Evolutionary conservation across 257 asterid genomes (phyloP).

Genomic region (Coffea eugenioides): DNA sequence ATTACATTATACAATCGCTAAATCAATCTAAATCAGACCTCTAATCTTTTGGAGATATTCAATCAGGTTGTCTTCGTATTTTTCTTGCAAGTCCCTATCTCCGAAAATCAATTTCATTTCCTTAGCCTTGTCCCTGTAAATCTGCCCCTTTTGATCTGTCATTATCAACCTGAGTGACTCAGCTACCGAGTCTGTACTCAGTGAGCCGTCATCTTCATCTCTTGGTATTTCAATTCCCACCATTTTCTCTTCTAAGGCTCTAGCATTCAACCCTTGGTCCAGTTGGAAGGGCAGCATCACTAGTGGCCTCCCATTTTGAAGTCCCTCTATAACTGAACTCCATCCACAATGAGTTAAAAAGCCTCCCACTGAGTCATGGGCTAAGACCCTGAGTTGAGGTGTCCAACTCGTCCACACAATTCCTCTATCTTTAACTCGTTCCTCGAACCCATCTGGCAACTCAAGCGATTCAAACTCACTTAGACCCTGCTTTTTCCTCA

Average conservation of each 20-base stretch:
- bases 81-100: conserved; percentile 17
- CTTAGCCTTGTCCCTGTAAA: conserved; percentile 13
- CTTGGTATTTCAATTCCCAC: conserved; percentile 17
- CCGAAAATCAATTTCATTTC: conserved; percentile 14
- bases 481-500: background rate
- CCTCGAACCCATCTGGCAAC: conserved; percentile 17
- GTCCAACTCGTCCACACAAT: conserved; percentile 19
- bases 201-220: conserved; percentile 4
- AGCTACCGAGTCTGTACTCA: conserved; percentile 15
- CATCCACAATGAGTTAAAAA: conserved; percentile 29
- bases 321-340: conserved; percentile 11
- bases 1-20: background rate
- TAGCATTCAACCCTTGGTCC: conserved; percentile 18
- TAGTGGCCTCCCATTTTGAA: background rate
- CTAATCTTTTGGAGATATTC: conserved; percentile 1
- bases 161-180: conserved; percentile 17
- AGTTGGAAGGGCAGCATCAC: conserved; percentile 6
- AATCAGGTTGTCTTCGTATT: conserved; percentile 12
- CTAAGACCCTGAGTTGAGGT: conserved; percentile 13
- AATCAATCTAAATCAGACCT: background rate
- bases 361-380: conserved; percentile 18
- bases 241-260: conserved; percentile 11
- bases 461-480: background rate
- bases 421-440: conserved; percentile 17
- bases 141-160: conserved; percentile 6